These are phyloP conservation scores for Colletotrichum aenigma DNA, from an alignment of 2,329 filamentous ascomycete genomes.

Conservation along the genomic window DNA sequence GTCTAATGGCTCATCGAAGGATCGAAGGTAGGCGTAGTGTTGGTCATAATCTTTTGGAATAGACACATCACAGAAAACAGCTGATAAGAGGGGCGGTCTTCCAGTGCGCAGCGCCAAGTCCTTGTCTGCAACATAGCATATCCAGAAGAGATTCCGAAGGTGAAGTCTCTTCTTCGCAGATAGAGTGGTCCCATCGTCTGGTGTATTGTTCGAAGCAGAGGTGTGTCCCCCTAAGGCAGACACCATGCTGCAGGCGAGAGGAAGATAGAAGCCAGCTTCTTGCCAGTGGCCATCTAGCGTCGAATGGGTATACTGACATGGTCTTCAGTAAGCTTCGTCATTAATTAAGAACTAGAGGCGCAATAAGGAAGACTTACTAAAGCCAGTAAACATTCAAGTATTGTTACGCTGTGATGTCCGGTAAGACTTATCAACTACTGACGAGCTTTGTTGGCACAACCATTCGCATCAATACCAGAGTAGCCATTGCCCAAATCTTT, in stretches of 20 bases:
- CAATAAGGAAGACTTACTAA: background rate
- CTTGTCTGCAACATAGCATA: slow-evolving; percentile 31
- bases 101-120: slow-evolving; percentile 27
- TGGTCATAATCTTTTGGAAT: background rate
- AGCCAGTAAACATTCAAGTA: background rate
- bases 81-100: slow-evolving; percentile 20
- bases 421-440: background rate
- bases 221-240: background rate
- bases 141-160: slow-evolving; percentile 26
- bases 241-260: background rate
- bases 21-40: background rate
- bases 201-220: background rate
- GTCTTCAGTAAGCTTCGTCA: background rate
- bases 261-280: background rate
- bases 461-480: background rate
- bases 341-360: background rate
- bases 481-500: background rate
- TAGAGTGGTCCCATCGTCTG: background rate
- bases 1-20: background rate
- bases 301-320: background rate
- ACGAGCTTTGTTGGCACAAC: background rate
- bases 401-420: background rate
- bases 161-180: background rate
- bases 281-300: background rate
- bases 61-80: background rate